Base-by-base conservation (phyloP, 257 asterid species). In the Solanum lycopersicoides region DNA sequence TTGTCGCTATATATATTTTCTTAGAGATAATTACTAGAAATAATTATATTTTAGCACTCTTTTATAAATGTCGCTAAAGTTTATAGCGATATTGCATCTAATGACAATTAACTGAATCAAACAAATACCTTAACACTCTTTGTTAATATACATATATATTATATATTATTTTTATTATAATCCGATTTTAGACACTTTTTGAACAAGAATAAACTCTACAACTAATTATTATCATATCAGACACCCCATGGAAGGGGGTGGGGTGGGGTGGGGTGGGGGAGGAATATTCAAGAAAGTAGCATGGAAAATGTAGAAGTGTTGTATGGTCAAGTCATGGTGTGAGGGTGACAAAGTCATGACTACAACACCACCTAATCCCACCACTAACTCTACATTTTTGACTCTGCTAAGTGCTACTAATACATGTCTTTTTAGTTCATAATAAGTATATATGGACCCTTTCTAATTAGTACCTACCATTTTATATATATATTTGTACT, bases 341-440 rank as follows among this genome's bases (percentile, higher is more conserved):
- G 68, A 79, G 42, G 25, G 68, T 80, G 30, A 28, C 85, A 47
- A 47, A 80, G 85, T 80, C 84, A 47, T 80, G 85, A 28, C 85
- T 50, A 47, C 68, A 91, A 91, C 90, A 83, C 34, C 63, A 73
- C 88, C 59, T 50, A 73, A 73, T 69, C 84, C 59, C 59, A 42
- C 65, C 15, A 45, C 84, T 79, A 79, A 79, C 66, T 79, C 6
- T 66, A 66, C 69, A 30, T 37, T 60, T 63, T 79, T 63, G 50
- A 63, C 80, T 83, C 47, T 86, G 79, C 89, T 79, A 37, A 37
- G 39, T 37, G 39, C 39, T 37, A 37, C 39, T 37, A 82, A 89
- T 59, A 87, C 45, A 76, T 88, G 89, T 45, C 12, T 79, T 44
- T 18, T 76, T 42, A 76, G 14, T 14, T 75, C 83, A 76, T n/a